Evolutionary conservation across 2,329 filamentous ascomycete genomes (phyloP).

Genomic region (Colletotrichum godetiae): DNA sequence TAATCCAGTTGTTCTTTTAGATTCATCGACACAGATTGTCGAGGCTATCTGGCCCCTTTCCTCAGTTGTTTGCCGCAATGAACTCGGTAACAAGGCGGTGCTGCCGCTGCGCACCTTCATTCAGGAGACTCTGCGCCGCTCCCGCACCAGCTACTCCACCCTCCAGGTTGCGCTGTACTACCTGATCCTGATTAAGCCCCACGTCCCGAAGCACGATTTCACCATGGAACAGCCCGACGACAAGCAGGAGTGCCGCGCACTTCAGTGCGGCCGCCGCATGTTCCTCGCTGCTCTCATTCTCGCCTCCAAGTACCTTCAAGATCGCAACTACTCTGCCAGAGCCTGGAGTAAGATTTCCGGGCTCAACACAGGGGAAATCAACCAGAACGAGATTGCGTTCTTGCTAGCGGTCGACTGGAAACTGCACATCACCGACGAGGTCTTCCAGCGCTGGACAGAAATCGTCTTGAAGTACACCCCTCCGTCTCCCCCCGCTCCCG

Average conservation of each 20-base stretch:
- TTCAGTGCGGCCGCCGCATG: constrained; percentile 97
- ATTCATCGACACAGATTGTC: constrained; percentile 97
- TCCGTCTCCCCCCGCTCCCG: constrained; percentile 66
- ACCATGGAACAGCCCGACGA: constrained; percentile 87
- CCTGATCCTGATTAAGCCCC: constrained; percentile 90
- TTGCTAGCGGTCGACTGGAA: constrained; percentile 92
- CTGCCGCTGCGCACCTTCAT: constrained; percentile 95
- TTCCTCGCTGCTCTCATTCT: constrained; percentile 94
- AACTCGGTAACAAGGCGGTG: constrained; percentile 79
- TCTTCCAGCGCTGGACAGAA: constrained; percentile 94
- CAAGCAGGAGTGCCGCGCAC: constrained; percentile 76
- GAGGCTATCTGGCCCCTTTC: constrained; percentile 97
- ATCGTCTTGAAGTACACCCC: constrained; percentile 89
- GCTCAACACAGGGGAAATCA: constrained; percentile 92
- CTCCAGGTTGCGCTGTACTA: constrained; percentile 98
- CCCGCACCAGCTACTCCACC: constrained; percentile 96
- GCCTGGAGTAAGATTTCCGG: constrained; percentile 99
- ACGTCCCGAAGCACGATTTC: constrained; percentile 85
- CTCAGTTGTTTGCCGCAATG: constrained; percentile 79
- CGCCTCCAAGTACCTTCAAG: constrained; percentile 97
- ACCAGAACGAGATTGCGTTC: constrained; percentile 95
- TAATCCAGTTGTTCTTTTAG: constrained; percentile 62
- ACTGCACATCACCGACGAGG: constrained; percentile 88
- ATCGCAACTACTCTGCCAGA: constrained; percentile 95
- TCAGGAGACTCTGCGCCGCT: constrained; percentile 94